Base-by-base conservation (phyloP, 345 rosid genomes). In the Eucalyptus pauciflora region DNA sequence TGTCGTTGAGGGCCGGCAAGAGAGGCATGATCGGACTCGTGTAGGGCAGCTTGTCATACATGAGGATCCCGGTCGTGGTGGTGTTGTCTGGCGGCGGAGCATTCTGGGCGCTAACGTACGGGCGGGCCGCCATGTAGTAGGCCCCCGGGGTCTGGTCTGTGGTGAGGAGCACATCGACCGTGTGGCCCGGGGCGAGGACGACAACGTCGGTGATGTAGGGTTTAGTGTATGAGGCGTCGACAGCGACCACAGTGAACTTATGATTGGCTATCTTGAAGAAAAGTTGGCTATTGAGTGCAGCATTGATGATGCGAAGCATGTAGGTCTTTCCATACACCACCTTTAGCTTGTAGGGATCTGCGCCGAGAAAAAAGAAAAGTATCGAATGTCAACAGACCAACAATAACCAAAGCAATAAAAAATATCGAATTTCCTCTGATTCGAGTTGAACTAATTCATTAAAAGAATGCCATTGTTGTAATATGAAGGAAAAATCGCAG, bases 251-350 rank as follows among this genome's bases (percentile, higher is more conserved):
- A 85, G 94, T 97, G 89, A 97, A 27, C 33, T 90, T 94, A 91
- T 97, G 99, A 89, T 94, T 94, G 93, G 99, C 98, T 88, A 97
- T 94, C 89, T 95, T 96, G 94, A 94, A 97, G 92, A 97, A 97
- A 45, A 96, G 89, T 81, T 94, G 98, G 33, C 86, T 93, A 93
- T 96, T 93, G 95, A 97, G 94, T 83, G 99, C 99, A 92, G 98
- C 98, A 89, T 97, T 96, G 93, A 97, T 94, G 87, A 97, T 93
- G 3, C 99, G 97, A 3, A 97, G 91, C 27, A 97, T 90, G 91
- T 97, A 97, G 43, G 92, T 94, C 90, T 97, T 95, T 37, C 99
- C 99, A 81, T 89, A 86, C 76, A 60, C 90, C 89, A 97, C 98
- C 8, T 92, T 86, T n/a, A 95, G 93, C 90, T 87, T 93, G 93